These are phyloP conservation scores for Fusarium piperis DNA, from an alignment of 2,329 filamentous ascomycete species.

Conservation along the genomic window DNA sequence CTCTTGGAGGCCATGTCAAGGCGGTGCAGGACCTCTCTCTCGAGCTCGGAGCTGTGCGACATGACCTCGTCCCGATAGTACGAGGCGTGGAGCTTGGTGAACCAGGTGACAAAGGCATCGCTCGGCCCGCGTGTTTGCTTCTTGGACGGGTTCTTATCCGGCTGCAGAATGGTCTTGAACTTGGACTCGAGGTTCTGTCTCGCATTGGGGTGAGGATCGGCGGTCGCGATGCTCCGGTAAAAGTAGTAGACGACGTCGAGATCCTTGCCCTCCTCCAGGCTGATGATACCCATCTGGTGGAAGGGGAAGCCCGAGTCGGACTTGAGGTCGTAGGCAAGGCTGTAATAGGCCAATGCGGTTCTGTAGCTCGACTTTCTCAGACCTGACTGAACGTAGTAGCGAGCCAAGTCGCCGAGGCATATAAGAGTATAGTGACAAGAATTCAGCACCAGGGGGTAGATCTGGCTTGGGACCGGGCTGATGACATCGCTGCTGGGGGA, in stretches of 20 bases:
- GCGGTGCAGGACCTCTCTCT: conserved; percentile 84
- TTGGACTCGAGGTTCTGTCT: conserved; percentile 81
- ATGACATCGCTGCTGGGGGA: conserved; percentile 48
- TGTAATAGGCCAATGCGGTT: conserved; percentile 84
- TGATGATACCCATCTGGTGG: conserved; percentile 91
- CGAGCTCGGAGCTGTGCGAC: conserved; percentile 79
- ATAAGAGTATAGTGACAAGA: conserved; percentile 87
- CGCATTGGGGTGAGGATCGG: conserved; percentile 79
- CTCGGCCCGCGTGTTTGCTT: conserved; percentile 52
- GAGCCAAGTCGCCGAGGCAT: conserved; percentile 87
- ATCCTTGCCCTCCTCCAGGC: conserved; percentile 79
- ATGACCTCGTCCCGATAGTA: conserved; percentile 83
- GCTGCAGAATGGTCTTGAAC: conserved; percentile 67
- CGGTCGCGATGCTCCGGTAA: conserved; percentile 81
- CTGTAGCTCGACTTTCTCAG: conserved; percentile 81
- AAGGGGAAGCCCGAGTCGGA: conserved; percentile 84
- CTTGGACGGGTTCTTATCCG: conserved; percentile 45
- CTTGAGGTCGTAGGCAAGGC: conserved; percentile 80
- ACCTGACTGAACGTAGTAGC: conserved; percentile 82
- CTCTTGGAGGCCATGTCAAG: conserved; percentile 78
- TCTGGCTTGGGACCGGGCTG: conserved; percentile 56
- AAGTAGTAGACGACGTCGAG: conserved; percentile 89
- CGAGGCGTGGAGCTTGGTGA: conserved; percentile 84
- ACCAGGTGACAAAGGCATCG: conserved; percentile 79
- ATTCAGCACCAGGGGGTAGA: conserved; percentile 69